Evolutionary conservation across 2,329 filamentous ascomycete genomes (phyloP).

Genomic region (Xylaria sp.): DNA sequence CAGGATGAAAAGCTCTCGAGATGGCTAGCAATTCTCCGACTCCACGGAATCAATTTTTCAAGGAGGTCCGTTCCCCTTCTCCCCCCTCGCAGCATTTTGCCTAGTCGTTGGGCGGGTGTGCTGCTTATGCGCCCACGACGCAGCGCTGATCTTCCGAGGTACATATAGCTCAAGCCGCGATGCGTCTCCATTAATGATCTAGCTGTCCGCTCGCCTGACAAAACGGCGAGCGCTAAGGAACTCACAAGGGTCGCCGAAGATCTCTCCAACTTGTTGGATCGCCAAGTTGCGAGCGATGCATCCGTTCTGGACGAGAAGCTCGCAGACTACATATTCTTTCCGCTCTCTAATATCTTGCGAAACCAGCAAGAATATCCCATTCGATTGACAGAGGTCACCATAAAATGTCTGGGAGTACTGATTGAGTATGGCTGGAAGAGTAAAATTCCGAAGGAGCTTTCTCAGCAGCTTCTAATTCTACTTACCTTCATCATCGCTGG

Average conservation of each 20-base stretch:
- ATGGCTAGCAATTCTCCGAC: slow-evolving; percentile 31
- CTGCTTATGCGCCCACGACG: no score
- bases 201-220: slow-evolving; percentile 52
- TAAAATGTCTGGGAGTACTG: slow-evolving; percentile 75
- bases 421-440: slow-evolving; percentile 78
- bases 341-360: slow-evolving; percentile 83
- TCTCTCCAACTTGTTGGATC: slow-evolving; percentile 50
- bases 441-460: slow-evolving; percentile 70
- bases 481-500: slow-evolving; percentile 81
- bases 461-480: slow-evolving; percentile 82
- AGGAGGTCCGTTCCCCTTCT: slow-evolving; percentile 30
- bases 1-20: slow-evolving; percentile 17
- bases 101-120: no score
- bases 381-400: slow-evolving; percentile 71
- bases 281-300: slow-evolving; percentile 47
- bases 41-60: slow-evolving; percentile 37
- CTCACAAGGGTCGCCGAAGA: slow-evolving; percentile 50
- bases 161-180: slow-evolving; percentile 68
- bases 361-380: slow-evolving; percentile 72
- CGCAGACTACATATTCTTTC: slow-evolving; percentile 94
- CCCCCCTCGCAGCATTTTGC: no score
- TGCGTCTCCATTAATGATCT: slow-evolving; percentile 64
- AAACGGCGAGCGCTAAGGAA: slow-evolving; percentile 44
- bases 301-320: slow-evolving; percentile 74
- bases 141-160: slow-evolving; percentile 11